Percentiles rank a stretch among this genome's conserved stretches.
phyloP scores from a whole-genome alignment of 345 rosid species.

The Aquilaria yunnanensis region DNA sequence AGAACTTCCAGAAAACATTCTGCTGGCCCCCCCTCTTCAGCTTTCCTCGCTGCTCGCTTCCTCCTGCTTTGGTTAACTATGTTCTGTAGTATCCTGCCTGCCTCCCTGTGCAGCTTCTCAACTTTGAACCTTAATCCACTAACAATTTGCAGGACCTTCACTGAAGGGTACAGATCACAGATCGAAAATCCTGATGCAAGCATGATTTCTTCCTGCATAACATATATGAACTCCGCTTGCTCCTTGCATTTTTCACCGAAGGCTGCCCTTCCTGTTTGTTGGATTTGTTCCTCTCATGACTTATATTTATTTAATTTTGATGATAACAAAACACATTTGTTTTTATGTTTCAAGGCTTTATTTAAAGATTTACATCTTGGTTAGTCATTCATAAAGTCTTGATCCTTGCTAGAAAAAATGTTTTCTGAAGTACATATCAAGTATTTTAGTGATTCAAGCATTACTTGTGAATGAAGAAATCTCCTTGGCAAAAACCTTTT shows the following conservation, averaged over 20 bases:
- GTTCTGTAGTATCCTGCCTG: conserved; percentile 11
- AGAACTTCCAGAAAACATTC: conserved; percentile 22
- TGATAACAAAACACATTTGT: no score
- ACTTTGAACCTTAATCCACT: conserved; percentile 15
- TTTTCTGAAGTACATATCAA: no score
- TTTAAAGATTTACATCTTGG: no score
- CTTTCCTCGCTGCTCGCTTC: neutral
- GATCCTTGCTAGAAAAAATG: no score
- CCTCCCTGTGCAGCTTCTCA: conserved; percentile 9
- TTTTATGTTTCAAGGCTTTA: no score
- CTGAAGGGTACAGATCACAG: conserved; percentile 12
- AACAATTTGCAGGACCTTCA: conserved; percentile 11
- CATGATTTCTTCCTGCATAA: conserved; percentile 1
- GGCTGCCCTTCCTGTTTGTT: conserved; percentile 6
- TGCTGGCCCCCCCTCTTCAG: neutral
- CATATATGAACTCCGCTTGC: conserved; percentile 8
- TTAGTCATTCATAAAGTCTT: no score
- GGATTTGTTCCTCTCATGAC: no score
- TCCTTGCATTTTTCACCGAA: conserved; percentile 8
- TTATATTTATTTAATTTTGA: no score
- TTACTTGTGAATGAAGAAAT: no score
- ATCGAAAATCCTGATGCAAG: conserved; percentile 7
- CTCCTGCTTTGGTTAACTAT: conserved; percentile 10
- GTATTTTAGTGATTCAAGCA: no score
- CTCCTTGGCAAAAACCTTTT: no score